Conservation (phyloP, 345 rosid genomes). For the Pistacia atlantica region DNA sequence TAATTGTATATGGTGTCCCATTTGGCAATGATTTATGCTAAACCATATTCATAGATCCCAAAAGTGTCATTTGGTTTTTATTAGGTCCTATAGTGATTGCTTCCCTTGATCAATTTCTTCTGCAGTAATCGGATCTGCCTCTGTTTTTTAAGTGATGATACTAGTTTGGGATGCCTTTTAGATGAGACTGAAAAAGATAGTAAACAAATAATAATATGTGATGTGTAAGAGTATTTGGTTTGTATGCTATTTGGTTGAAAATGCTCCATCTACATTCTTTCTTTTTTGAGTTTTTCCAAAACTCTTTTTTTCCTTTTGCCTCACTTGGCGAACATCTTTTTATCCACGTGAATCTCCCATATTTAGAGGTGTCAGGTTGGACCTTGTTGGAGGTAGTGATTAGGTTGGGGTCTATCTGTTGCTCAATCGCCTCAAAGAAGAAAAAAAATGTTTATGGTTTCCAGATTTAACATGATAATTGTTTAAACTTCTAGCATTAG, state of each 20-base stretch:
- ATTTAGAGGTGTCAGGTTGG: background rate
- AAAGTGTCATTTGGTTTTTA: background rate
- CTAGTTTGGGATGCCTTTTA: background rate
- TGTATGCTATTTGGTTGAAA: background rate
- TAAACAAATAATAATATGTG: background rate
- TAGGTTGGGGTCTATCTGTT: background rate
- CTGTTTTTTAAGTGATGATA: background rate
- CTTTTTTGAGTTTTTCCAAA: too few relatives aligned
- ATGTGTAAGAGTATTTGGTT: background rate
- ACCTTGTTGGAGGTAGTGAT: background rate
- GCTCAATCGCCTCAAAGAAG: background rate
- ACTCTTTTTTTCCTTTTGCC: background rate
- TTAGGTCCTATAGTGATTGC: background rate
- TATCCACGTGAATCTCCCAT: background rate
- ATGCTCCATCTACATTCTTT: background rate
- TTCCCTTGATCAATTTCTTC: background rate
- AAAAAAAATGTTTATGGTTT: background rate
- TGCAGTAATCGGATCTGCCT: background rate
- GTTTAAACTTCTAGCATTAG: background rate
- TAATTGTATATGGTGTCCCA: background rate
- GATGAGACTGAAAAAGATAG: background rate
- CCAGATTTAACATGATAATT: background rate
- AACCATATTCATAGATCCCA: background rate
- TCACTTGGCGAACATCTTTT: background rate
- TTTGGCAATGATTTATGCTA: background rate